These are phyloP conservation scores for Rhodotorula sp. DNA, from an alignment of 1,284 basidiomycete genomes.

Conservation along the genomic window DNA sequence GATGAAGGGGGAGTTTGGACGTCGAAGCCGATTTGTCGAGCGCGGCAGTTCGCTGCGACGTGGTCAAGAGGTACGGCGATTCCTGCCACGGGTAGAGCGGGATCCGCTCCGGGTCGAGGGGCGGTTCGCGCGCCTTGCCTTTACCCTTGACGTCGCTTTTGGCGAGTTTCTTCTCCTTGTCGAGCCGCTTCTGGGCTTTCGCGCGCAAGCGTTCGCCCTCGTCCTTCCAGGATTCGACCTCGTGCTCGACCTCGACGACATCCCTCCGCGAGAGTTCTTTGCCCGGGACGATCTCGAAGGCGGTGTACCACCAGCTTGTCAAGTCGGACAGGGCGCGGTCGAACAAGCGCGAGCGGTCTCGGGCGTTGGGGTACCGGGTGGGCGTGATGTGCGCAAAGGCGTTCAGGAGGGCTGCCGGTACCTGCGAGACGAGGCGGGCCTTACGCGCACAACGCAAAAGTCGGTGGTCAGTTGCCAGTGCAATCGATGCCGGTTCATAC, in stretches of 20 bases:
- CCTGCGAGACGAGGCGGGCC: constrained; percentile 73
- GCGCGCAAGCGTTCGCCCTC: constrained; percentile 3
- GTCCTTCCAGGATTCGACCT: constrained; percentile 31
- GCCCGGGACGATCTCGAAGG: constrained; percentile 58
- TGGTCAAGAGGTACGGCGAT: constrained; percentile 6
- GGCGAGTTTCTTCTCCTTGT: background rate
- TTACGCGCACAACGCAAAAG: constrained; percentile 32
- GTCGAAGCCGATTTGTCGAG: constrained; percentile 2
- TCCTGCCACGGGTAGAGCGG: constrained; percentile 16
- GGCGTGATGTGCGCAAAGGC: constrained; percentile 76
- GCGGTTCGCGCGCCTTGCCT: constrained; percentile 8
- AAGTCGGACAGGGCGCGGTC: constrained; percentile 73
- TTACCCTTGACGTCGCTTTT: constrained; percentile 19
- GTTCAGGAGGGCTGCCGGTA: constrained; percentile 73
- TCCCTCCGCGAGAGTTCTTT: constrained; percentile 11
- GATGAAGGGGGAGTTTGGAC: background rate
- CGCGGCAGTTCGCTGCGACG: background rate
- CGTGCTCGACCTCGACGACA: constrained; percentile 26
- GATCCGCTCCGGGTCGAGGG: background rate
- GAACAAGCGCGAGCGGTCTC: constrained; percentile 78
- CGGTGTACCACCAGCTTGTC: constrained; percentile 75
- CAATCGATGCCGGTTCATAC: background rate
- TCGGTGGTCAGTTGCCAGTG: background rate
- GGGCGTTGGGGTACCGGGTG: constrained; percentile 73
- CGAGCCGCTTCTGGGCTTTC: background rate